These are phyloP conservation scores for Zygosaccharomyces gambellarensis DNA, from an alignment of 805 yeast species.

Conservation along the genomic window DNA sequence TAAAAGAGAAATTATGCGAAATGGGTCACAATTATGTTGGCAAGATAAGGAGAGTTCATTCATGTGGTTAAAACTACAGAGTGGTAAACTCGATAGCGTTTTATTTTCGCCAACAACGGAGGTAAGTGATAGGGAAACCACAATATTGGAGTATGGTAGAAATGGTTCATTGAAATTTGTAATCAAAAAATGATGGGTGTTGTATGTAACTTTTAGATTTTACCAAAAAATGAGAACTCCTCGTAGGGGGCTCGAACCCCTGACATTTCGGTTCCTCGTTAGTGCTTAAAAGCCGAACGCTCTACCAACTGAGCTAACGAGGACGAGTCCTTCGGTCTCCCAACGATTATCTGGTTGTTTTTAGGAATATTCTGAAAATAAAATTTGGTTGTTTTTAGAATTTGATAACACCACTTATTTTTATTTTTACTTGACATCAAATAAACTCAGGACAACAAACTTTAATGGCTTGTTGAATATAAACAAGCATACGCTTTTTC, in stretches of 20 bases:
- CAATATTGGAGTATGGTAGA: not conserved
- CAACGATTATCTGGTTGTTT: not conserved
- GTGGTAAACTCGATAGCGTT: slow-evolving; percentile 1
- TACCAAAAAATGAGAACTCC: slow-evolving; percentile 35
- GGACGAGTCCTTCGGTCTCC: slow-evolving; percentile 38
- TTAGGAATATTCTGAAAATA: no score
- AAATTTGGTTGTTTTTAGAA: no score
- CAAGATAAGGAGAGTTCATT: slow-evolving; percentile 1
- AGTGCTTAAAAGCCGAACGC: slow-evolving; percentile 60
- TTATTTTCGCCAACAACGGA: not conserved
- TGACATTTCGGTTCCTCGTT: slow-evolving; percentile 45
- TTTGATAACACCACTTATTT: no score
- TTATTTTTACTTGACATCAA: no score
- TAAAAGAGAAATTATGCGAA: not conserved
- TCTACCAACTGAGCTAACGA: slow-evolving; percentile 65
- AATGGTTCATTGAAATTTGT: not conserved
- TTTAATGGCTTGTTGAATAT: no score
- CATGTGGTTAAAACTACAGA: slow-evolving; percentile 6
- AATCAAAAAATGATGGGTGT: not conserved
- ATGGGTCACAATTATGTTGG: not conserved
- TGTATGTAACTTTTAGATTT: slow-evolving; percentile 42
- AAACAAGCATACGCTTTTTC: no score
- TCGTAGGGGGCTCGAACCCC: slow-evolving; percentile 51
- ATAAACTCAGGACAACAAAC: no score
- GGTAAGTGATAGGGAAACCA: not conserved